A percentile compares a stretch with the other conserved stretches of the same genome.
Conservation (phyloP, 768 basidiomycete genomes). For the Rhizopogon sp. region DNA sequence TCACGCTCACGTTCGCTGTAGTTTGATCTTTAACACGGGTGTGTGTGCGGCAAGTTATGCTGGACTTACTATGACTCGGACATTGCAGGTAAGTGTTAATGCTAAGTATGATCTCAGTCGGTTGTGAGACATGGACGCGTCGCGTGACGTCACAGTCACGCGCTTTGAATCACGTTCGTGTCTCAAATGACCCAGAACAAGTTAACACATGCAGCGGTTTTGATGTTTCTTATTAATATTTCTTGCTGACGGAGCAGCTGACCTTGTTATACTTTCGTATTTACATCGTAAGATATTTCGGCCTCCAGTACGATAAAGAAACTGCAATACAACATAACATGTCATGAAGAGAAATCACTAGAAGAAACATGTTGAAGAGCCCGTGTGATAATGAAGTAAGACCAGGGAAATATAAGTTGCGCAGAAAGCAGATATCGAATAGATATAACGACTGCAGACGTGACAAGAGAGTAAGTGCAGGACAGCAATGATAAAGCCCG, state of each 20-base stretch:
- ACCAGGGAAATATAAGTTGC: constrained; percentile 1
- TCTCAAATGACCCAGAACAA: too few relatives aligned
- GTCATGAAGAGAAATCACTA: constrained; percentile 7
- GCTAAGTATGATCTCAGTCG: too few relatives aligned
- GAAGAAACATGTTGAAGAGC: constrained; percentile 7
- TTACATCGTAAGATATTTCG: background rate
- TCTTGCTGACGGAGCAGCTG: too few relatives aligned
- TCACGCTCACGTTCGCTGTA: constrained; percentile 66
- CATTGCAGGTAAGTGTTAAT: constrained; percentile 23
- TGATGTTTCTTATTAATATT: too few relatives aligned
- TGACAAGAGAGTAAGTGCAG: constrained; percentile 12
- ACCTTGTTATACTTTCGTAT: too few relatives aligned
- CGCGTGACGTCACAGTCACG: constrained; percentile 29
- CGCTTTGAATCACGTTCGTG: background rate
- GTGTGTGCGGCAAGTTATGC: background rate
- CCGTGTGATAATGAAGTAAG: background rate
- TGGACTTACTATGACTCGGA: constrained; percentile 44
- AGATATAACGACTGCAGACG: constrained; percentile 8
- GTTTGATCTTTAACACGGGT: background rate
- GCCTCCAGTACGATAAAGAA: background rate
- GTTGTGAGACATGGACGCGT: constrained; percentile 13
- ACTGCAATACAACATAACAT: constrained; percentile 23
- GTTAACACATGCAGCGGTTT: too few relatives aligned
- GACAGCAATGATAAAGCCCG: constrained; percentile 15
- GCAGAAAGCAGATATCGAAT: constrained; percentile 4